Base-by-base conservation (phyloP, 2,329 filamentous ascomycete species). In the Ophiostoma piceae region DNA sequence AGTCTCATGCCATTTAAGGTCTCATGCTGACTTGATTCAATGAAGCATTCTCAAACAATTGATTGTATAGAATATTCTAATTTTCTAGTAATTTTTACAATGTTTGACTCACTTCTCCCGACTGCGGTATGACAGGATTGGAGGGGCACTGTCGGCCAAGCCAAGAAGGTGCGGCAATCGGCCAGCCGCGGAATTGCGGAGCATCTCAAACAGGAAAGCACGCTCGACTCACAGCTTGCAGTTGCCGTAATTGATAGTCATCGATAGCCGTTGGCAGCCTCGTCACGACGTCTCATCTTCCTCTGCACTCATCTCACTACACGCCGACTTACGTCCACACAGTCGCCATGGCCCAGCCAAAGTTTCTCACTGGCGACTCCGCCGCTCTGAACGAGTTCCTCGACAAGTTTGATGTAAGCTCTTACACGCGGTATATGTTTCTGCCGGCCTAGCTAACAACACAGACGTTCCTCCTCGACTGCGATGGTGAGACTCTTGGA, bases 401-500 rank as follows among this genome's bases (percentile, higher is more conserved):
- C 72, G 90, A 92, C 80, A 88, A 88, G 77, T 99, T 97, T 77
- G 95, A 99, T 83, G 95, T 97, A 81, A 81, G 92, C 16, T 29
- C 4, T 22, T n/a, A 2, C 3, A n/a, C 22, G 43, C 4, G 43
- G 19, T 47, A 47, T 47, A 19, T 47, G 5, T 16, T 47, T n/a
- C 11, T 14, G 16, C 32, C 29, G 57, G 51, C n/a, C 4, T 12
- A 12, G 19, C 65, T 74, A 57, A 71, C 73, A 69, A n/a, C 39
- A 1, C 74, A 96, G 92, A 88, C 92, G 47, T 98, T 99, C 77
- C 84, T 99, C 14, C 92, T 99, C 76, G 95, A 99, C 79, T 99
- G 95, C 81, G 95, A 99, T 87, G 95, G 94, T 65, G 35, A 65
- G 62, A 9, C 2, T 37, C 11, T n/a, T 96, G 83, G 3, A 35